phyloP scores from a whole-genome alignment of 2,329 filamentous ascomycete species.

The Thielaviopsis musarum region DNA sequence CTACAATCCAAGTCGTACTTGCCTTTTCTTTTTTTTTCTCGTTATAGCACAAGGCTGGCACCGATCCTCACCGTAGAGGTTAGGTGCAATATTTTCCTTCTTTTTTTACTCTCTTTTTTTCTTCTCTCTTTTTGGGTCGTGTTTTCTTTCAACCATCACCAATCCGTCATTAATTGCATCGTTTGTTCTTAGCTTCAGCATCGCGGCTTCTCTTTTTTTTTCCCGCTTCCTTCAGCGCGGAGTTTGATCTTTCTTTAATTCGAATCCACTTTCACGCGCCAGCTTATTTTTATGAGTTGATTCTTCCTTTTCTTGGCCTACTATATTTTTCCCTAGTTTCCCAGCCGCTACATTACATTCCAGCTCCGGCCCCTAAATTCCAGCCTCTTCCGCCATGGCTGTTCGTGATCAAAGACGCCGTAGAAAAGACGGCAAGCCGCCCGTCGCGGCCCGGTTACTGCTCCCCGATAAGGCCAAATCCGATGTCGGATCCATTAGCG shows the following conservation, averaged over 20 bases:
- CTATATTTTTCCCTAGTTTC: background rate
- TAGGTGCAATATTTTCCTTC: background rate
- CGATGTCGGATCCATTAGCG: conserved; percentile 71
- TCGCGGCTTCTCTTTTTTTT: background rate
- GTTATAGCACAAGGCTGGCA: background rate
- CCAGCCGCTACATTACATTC: background rate
- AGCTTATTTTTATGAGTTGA: background rate
- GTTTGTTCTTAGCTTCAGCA: background rate
- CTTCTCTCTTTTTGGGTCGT: background rate
- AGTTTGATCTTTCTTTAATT: background rate
- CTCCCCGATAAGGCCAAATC: conserved; percentile 75
- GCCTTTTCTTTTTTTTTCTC: background rate
- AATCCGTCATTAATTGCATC: background rate
- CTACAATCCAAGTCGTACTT: background rate
- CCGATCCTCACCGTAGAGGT: background rate
- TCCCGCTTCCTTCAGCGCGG: background rate
- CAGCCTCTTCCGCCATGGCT: conserved; percentile 1
- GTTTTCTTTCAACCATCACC: background rate
- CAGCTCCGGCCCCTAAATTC: background rate
- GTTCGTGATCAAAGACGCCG: conserved; percentile 3
- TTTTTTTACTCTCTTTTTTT: background rate
- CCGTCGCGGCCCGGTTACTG: conserved; percentile 63
- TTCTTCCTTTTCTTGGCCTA: background rate
- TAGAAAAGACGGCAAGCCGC: conserved; percentile 43
- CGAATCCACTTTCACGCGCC: background rate